Conservation (phyloP, 192 early-diverging fungal genomes). For the Backusella parvicylindrica region DNA sequence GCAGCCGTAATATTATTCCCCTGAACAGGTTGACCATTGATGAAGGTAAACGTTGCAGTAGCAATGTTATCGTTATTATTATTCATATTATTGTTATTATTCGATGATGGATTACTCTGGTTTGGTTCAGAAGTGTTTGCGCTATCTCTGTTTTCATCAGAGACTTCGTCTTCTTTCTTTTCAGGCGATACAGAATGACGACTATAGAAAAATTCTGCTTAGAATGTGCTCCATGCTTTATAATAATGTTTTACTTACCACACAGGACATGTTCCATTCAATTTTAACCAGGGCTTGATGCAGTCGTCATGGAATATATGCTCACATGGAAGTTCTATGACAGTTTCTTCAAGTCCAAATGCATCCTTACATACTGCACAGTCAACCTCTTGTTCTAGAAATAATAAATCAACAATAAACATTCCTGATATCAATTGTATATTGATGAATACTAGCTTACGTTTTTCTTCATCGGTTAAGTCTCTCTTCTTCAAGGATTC, state of each 20-base stretch:
- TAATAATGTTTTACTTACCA: conserved; percentile 48
- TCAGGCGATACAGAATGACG: conserved; percentile 21
- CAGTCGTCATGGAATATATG: conserved; percentile 90
- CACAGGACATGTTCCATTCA: conserved; percentile 94
- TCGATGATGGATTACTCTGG: not conserved
- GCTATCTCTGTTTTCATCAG: not conserved
- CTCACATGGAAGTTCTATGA: conserved; percentile 72
- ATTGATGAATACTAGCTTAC: not conserved
- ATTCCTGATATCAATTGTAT: not conserved
- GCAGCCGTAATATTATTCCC: not conserved
- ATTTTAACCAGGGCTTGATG: conserved; percentile 88
- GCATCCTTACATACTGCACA: conserved; percentile 93
- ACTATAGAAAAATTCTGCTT: not conserved
- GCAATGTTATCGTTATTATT: too few relatives aligned
- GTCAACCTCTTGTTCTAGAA: conserved; percentile 58
- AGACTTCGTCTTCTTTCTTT: not conserved
- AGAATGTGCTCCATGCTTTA: not conserved
- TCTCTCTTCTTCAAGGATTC: conserved; percentile 51
- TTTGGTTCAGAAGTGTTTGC: not conserved
- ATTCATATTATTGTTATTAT: too few relatives aligned
- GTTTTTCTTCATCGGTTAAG: conserved; percentile 53
- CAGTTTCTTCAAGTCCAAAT: conserved; percentile 63
- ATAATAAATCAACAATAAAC: not conserved
- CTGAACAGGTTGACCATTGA: not conserved
- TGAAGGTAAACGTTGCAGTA: not conserved